Conservation (phyloP, 2,329 filamentous ascomycete genomes). For the Botrytis cinerea region DNA sequence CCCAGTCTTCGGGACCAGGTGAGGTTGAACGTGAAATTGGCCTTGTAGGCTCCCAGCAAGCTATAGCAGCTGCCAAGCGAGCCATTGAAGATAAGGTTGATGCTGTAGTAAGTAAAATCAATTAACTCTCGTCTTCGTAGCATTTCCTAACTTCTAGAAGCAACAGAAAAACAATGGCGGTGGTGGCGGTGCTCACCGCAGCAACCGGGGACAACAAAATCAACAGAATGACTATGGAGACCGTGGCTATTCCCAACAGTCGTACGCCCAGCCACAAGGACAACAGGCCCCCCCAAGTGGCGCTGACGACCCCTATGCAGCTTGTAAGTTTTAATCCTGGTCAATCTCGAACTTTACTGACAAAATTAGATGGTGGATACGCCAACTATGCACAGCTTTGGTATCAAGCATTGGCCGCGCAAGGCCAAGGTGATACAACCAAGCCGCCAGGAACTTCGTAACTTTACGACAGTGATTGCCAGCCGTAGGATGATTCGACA, state of each 20-base stretch:
- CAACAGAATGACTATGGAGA: conserved; percentile 56
- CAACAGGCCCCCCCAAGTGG: conserved; percentile 50
- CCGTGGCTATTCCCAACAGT: conserved; percentile 53
- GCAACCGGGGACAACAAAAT: conserved; percentile 47
- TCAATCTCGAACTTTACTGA: conserved; percentile 26
- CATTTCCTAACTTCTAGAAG: conserved; percentile 41
- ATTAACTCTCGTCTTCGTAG: neutral
- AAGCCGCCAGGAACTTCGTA: conserved; percentile 47
- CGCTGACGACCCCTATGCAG: conserved; percentile 69
- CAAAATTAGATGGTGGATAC: conserved; percentile 69
- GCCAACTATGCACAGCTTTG: conserved; percentile 77
- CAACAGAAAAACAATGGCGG: conserved; percentile 54
- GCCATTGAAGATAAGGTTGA: conserved; percentile 93
- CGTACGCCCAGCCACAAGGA: conserved; percentile 46
- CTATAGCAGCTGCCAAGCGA: conserved; percentile 77
- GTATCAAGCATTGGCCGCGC: conserved; percentile 69
- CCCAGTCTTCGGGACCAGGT: conserved; percentile 72
- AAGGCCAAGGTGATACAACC: conserved; percentile 42
- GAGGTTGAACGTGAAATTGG: conserved; percentile 86
- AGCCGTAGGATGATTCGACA: conserved; percentile 35
- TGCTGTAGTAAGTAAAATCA: conserved; percentile 66
- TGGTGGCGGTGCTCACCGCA: conserved; percentile 49
- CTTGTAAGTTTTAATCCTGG: conserved; percentile 54
- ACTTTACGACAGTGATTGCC: conserved; percentile 33
- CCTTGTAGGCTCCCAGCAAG: conserved; percentile 73